Evolutionary conservation across 352 stramenopile species (phyloP).

Genomic region (Pilasporangium apinafurcum): DNA sequence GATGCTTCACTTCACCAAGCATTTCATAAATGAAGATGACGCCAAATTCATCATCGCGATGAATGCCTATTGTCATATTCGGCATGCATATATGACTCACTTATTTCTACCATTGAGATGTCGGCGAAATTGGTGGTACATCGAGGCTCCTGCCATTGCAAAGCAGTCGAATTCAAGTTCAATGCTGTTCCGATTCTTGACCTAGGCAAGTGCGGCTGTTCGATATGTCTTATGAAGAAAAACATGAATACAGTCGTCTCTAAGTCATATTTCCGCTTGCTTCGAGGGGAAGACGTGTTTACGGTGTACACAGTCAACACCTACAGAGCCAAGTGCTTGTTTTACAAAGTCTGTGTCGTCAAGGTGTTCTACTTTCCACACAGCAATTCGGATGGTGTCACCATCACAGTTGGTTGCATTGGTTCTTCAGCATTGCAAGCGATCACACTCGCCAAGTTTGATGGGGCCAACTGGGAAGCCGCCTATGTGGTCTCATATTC

Average conservation of each 20-base stretch:
- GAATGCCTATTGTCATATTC: too few species aligned
- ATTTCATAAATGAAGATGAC: too few species aligned
- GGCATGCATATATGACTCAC: too few species aligned
- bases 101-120: too few species aligned
- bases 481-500: slow-evolving; percentile 23
- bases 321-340: slow-evolving; percentile 65
- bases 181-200: slow-evolving; percentile 45
- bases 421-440: slow-evolving; percentile 33
- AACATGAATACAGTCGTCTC: slow-evolving; percentile 73
- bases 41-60: too few species aligned
- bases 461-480: slow-evolving; percentile 70
- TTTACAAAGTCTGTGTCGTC: slow-evolving; percentile 76
- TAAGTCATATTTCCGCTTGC: slow-evolving; percentile 42
- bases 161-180: slow-evolving; percentile 63
- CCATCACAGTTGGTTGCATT: slow-evolving; percentile 71
- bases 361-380: slow-evolving; percentile 77
- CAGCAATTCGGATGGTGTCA: slow-evolving; percentile 74
- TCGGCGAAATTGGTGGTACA: slow-evolving; percentile 43
- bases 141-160: slow-evolving; percentile 64
- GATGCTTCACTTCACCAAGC: too few species aligned
- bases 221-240: slow-evolving; percentile 75
- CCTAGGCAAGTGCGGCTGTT: slow-evolving; percentile 77
- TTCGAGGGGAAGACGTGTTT: slow-evolving; percentile 33
- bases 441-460: slow-evolving; percentile 54
- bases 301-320: slow-evolving; percentile 82